Percentiles rank a stretch among this genome's conserved stretches.
phyloP scores from a whole-genome alignment of 805 yeast species.

The Candida krabiensis region DNA sequence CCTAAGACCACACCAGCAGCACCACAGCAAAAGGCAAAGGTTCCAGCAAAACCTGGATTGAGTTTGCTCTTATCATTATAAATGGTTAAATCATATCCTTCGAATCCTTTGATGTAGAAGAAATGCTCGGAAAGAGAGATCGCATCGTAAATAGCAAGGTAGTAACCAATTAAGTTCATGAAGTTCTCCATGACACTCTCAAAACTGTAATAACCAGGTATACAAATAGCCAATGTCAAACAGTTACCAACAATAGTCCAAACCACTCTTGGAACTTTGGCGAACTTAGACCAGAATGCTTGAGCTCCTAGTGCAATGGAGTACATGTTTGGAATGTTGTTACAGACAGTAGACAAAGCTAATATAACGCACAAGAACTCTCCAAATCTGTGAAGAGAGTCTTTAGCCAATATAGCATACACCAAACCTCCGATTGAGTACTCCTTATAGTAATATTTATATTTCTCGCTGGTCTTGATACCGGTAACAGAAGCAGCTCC shows the following conservation, averaged over 20 bases:
- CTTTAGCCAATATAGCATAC: constrained; percentile 71
- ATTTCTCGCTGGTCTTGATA: constrained; percentile 43
- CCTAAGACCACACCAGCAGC: constrained; percentile 85
- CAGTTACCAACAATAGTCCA: constrained; percentile 82
- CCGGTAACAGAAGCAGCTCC: constrained; percentile 90
- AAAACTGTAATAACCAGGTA: constrained; percentile 82
- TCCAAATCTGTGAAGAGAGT: constrained; percentile 86
- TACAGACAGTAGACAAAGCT: constrained; percentile 84
- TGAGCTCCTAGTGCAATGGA: constrained; percentile 87
- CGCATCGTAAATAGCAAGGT: constrained; percentile 81
- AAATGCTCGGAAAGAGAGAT: constrained; percentile 81
- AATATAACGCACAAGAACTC: constrained; percentile 83
- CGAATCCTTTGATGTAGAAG: constrained; percentile 64
- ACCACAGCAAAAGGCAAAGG: constrained; percentile 77
- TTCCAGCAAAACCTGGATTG: constrained; percentile 80
- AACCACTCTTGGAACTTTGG: constrained; percentile 73
- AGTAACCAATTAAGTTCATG: constrained; percentile 90
- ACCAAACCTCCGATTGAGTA: constrained; percentile 80
- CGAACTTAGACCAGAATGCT: constrained; percentile 74
- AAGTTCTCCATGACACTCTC: constrained; percentile 74
- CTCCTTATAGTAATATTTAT: constrained; percentile 49
- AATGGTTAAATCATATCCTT: constrained; percentile 61
- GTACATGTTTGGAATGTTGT: constrained; percentile 93
- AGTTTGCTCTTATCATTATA: constrained; percentile 57
- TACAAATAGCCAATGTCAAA: constrained; percentile 79